Conservation (phyloP, 176 grass and related monocot species). For the Bolboschoenus planiculmis region DNA sequence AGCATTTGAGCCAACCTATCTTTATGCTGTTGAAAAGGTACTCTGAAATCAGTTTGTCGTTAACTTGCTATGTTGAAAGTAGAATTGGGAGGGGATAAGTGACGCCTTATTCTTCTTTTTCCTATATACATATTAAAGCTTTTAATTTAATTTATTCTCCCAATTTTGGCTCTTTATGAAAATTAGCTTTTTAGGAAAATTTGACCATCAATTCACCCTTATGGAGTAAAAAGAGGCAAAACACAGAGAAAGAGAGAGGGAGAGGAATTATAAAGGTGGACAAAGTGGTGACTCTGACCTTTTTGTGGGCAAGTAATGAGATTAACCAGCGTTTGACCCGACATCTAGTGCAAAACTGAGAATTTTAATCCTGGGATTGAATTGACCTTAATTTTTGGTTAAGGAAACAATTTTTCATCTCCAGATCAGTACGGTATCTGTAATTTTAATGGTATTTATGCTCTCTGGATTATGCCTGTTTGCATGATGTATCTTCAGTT, state of each 20-base stretch:
- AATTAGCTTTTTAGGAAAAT: no score
- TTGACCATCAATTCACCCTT: background rate
- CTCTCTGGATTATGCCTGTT: background rate
- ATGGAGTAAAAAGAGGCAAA: background rate
- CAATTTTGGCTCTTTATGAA: background rate
- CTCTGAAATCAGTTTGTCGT: background rate
- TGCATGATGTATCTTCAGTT: slow-evolving; percentile 19
- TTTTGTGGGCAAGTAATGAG: background rate
- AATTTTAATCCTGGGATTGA: background rate
- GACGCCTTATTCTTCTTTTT: background rate
- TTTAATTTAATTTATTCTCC: background rate
- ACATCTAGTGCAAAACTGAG: background rate
- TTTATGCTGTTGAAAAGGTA: slow-evolving; percentile 96
- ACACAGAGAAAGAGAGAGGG: background rate
- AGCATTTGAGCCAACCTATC: slow-evolving; percentile 87
- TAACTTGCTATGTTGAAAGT: background rate
- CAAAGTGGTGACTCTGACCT: background rate
- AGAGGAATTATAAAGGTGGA: background rate
- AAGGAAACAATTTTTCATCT: background rate
- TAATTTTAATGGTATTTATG: background rate
- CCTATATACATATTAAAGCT: background rate
- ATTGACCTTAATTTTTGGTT: background rate
- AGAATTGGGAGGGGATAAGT: background rate
- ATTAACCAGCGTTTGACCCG: background rate
- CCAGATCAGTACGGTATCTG: background rate